Evolutionary conservation across 2,329 filamentous ascomycete species (phyloP), one percentile per base, ranked within the genome.

Genomic region (Graphilbum sp.): DNA sequence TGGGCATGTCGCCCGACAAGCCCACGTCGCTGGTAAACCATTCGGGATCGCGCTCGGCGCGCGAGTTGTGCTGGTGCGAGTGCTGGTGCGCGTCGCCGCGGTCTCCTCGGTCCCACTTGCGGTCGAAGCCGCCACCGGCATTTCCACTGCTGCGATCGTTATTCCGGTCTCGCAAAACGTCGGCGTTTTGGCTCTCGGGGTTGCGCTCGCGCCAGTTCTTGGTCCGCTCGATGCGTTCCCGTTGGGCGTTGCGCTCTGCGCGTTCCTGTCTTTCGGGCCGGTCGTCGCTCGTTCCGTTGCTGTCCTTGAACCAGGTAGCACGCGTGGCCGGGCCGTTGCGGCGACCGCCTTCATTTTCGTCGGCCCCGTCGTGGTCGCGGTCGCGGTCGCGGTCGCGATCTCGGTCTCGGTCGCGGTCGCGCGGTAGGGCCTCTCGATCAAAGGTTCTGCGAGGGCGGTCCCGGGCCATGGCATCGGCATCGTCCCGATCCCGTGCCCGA

Each of bases 1-100:
- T n/a, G 5, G 27, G 62, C 49, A 79, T 74, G 37, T 83, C 30
- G 8, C 8, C 30, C n/a, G n/a, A n/a, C n/a, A n/a, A n/a, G 8
- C 30, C 30, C 17, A 32, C 16, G 8, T 36, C 42, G 41, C 78
- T 70, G 52, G 92, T 85, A 56, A 94, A 67, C 88, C 87, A 94
- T 57, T 94, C 87, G 5, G 88, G 87, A 36, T 93, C 84, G 46
- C 82, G 76, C 52, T 92, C 85, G 46, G 69, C 60, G 41, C 71
- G 69, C 32, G 42, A 41, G 27, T 29, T 12, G 5, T 29, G 15
- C 8, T 29, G 27, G 8, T 9, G 5, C 8, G 7, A 5, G 11
- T 29, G 27, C 25, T 42, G 40, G 29, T 37, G 37, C 8, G 36
- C 31, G 21, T 40, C 41, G 67, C 66, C 20, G 15, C 27, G 11